Conservation (phyloP, 768 basidiomycete species). For the Floccularia luteovirens region DNA sequence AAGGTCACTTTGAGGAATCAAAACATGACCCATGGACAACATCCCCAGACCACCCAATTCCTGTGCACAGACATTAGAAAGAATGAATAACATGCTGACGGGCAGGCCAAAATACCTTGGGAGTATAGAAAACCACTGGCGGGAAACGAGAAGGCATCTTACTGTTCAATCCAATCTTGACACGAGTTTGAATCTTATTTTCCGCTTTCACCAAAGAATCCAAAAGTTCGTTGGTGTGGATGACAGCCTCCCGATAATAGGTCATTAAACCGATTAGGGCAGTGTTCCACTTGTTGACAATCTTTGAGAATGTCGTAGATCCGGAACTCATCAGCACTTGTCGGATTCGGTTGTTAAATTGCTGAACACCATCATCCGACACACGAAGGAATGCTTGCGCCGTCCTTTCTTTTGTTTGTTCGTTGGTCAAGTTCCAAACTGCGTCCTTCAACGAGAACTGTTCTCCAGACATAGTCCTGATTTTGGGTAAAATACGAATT, state of each 20-base stretch:
- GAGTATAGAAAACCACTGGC: slow-evolving; percentile 92
- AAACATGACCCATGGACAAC: slow-evolving; percentile 98
- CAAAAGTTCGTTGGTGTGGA: slow-evolving; percentile 93
- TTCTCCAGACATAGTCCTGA: slow-evolving; percentile 90
- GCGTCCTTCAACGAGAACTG: slow-evolving; percentile 96
- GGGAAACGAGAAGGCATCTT: slow-evolving; percentile 99
- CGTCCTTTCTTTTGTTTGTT: slow-evolving; percentile 95
- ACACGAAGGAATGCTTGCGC: slow-evolving; percentile 98
- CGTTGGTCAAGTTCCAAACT: slow-evolving; percentile 96
- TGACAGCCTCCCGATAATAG: slow-evolving; percentile 96
- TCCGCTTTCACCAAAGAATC: slow-evolving; percentile 97
- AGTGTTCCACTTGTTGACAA: slow-evolving; percentile 98
- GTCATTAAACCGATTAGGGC: slow-evolving; percentile 95
- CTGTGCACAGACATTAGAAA: slow-evolving; percentile 19
- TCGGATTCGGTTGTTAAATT: slow-evolving; percentile 96
- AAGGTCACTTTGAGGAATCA: slow-evolving; percentile 96
- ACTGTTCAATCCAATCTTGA: slow-evolving; percentile 98
- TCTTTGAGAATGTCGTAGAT: slow-evolving; percentile 97
- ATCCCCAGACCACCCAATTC: slow-evolving; percentile 97
- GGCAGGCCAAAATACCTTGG: slow-evolving; percentile 48
- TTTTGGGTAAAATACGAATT: slow-evolving; percentile 94
- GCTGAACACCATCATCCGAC: slow-evolving; percentile 92
- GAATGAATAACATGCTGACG: neutral
- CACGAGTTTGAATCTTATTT: slow-evolving; percentile 99
- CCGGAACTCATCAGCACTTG: slow-evolving; percentile 98